These are phyloP conservation scores for Phaeosphaeria sp. DNA, from an alignment of 2,329 filamentous ascomycete species.

Conservation along the genomic window DNA sequence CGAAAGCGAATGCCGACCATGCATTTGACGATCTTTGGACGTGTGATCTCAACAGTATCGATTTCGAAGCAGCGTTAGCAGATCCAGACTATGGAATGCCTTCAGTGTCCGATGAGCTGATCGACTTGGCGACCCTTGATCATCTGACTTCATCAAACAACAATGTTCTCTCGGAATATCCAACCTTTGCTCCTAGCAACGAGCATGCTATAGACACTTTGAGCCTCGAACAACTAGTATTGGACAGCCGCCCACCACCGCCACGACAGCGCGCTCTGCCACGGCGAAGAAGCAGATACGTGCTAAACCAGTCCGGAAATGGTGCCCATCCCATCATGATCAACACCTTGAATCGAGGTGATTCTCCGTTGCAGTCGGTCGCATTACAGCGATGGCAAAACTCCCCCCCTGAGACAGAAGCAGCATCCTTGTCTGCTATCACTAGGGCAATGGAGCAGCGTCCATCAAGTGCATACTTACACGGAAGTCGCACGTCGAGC, in stretches of 20 bases:
- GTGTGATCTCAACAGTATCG: neutral
- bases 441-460: slow-evolving; percentile 59
- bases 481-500: slow-evolving; percentile 29
- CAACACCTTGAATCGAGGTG: slow-evolving; percentile 1
- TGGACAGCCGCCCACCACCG: neutral
- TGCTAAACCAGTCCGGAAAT: slow-evolving; percentile 12
- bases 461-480: slow-evolving; percentile 9
- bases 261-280: slow-evolving; percentile 18
- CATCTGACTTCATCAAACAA: neutral
- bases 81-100: neutral
- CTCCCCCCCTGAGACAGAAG: slow-evolving; percentile 70
- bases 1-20: neutral
- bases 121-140: neutral
- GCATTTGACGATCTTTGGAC: neutral
- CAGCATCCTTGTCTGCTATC: slow-evolving; percentile 67
- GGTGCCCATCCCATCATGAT: slow-evolving; percentile 16
- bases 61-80: neutral
- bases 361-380: slow-evolving; percentile 19
- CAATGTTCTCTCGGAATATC: neutral
- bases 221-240: neutral
- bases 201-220: neutral
- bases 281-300: slow-evolving; percentile 24
- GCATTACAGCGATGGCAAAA: slow-evolving; percentile 69
- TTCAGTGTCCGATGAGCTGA: neutral
- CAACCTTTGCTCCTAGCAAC: neutral